Evolutionary conservation across 1,284 basidiomycete species (phyloP).

Genomic region (Leccinum pallidistipes): DNA sequence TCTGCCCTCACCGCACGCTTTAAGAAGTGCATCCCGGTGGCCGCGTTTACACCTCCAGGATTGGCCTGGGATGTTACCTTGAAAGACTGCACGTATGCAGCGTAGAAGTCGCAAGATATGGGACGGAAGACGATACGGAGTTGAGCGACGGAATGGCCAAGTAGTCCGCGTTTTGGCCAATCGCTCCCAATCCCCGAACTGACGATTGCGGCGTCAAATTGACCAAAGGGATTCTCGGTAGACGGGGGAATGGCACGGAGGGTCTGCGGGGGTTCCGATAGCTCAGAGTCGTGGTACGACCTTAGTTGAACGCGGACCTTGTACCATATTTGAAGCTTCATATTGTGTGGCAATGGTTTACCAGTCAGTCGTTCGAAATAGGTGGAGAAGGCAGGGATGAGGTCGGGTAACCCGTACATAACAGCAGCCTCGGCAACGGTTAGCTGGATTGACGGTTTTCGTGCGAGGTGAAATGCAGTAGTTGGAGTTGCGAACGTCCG

Average conservation of each 20-base stretch:
- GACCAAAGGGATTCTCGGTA: neutral
- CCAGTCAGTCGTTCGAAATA: neutral
- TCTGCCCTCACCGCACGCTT: neutral
- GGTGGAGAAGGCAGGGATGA: neutral
- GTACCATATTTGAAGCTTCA: slow-evolving; percentile 9
- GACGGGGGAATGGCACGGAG: neutral
- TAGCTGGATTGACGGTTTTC: slow-evolving; percentile 1
- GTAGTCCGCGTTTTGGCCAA: neutral
- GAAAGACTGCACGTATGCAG: neutral
- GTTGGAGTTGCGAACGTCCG: slow-evolving; percentile 6
- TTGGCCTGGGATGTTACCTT: neutral
- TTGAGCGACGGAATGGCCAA: neutral
- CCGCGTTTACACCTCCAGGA: neutral
- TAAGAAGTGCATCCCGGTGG: neutral
- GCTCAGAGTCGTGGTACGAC: slow-evolving; percentile 1
- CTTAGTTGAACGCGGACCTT: slow-evolving; percentile 2
- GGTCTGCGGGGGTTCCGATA: neutral
- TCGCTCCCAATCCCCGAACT: neutral
- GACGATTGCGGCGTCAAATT: neutral
- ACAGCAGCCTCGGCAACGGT: neutral
- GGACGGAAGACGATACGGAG: neutral
- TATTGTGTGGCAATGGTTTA: neutral
- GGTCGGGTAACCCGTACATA: slow-evolving; percentile 7
- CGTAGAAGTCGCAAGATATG: neutral
- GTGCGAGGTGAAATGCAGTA: slow-evolving; percentile 8